Evolutionary conservation across 768 basidiomycete genomes (phyloP).

Genomic region (Xerocomellus amylosporus): DNA sequence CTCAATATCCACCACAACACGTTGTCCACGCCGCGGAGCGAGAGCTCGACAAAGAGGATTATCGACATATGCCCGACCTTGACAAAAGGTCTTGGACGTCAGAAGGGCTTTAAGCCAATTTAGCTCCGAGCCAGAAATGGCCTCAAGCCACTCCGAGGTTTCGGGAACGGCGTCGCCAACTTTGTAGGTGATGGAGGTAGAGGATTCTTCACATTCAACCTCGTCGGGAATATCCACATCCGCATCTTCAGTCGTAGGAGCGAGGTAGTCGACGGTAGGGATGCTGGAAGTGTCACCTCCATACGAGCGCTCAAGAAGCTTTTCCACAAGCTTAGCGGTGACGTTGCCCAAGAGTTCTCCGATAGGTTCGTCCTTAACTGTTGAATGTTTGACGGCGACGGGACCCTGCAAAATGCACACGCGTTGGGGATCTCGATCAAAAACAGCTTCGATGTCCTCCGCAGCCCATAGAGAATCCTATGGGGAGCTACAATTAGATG

Average conservation of each 20-base stretch:
- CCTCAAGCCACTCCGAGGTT: constrained; percentile 73
- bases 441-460: constrained; percentile 97
- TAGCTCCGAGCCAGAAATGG: constrained; percentile 75
- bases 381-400: constrained; percentile 86
- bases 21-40: constrained; percentile 76
- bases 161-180: constrained; percentile 58
- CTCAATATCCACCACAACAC: constrained; percentile 57
- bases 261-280: constrained; percentile 84
- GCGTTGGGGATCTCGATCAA: constrained; percentile 97
- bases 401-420: constrained; percentile 98
- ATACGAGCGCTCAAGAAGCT: constrained; percentile 77
- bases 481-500: constrained; percentile 9
- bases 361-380: constrained; percentile 89
- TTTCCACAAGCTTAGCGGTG: constrained; percentile 70
- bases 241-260: constrained; percentile 43
- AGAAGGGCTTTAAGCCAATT: constrained; percentile 87
- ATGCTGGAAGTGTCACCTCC: constrained; percentile 69
- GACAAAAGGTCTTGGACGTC: constrained; percentile 78
- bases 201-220: constrained; percentile 42
- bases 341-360: constrained; percentile 89
- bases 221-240: constrained; percentile 37
- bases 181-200: constrained; percentile 47
- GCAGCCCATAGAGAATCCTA: constrained; percentile 97
- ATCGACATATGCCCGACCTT: constrained; percentile 79
- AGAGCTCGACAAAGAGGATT: constrained; percentile 89